Evolutionary conservation across 768 basidiomycete genomes (phyloP).

Genomic region (Paxillus rubicundulus): DNA sequence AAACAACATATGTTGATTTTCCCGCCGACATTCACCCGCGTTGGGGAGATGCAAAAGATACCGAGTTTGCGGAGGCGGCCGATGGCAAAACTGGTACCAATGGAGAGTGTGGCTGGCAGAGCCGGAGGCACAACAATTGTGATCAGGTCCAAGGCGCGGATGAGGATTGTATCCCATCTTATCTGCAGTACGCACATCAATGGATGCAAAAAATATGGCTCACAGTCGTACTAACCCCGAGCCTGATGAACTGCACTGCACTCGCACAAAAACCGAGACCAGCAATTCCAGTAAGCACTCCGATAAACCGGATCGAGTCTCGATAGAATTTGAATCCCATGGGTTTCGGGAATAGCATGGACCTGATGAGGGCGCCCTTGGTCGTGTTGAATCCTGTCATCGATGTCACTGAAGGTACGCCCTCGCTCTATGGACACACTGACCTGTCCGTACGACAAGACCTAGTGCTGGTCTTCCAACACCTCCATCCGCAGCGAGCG

Average conservation of each 20-base stretch:
- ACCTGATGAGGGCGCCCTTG: conserved; percentile 91
- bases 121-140: conserved; percentile 98
- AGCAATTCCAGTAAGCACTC: conserved; percentile 89
- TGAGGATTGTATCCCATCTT: conserved; percentile 83
- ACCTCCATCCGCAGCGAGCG: conserved; percentile 49
- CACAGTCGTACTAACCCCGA: conserved; percentile 59
- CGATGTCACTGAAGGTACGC: conserved; percentile 5
- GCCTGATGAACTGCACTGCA: conserved; percentile 85
- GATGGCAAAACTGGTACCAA: conserved; percentile 95
- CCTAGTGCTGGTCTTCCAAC: conserved; percentile 66
- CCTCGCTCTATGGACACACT: conserved; percentile 11
- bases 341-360: conserved; percentile 98
- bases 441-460: conserved; percentile 84
- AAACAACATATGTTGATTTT: conserved; percentile 98
- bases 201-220: neutral
- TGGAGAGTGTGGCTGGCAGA: conserved; percentile 93
- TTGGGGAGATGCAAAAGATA: conserved; percentile 96
- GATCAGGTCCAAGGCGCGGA: conserved; percentile 92
- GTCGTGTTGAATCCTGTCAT: conserved; percentile 87
- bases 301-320: conserved; percentile 87
- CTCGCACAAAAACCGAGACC: conserved; percentile 88
- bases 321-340: conserved; percentile 99
- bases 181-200: conserved; percentile 48
- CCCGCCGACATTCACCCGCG: conserved; percentile 90
- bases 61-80: conserved; percentile 79